These are phyloP conservation scores for Hypoxylon rickii DNA, from an alignment of 495 filamentous ascomycete genomes.

Conservation along the genomic window DNA sequence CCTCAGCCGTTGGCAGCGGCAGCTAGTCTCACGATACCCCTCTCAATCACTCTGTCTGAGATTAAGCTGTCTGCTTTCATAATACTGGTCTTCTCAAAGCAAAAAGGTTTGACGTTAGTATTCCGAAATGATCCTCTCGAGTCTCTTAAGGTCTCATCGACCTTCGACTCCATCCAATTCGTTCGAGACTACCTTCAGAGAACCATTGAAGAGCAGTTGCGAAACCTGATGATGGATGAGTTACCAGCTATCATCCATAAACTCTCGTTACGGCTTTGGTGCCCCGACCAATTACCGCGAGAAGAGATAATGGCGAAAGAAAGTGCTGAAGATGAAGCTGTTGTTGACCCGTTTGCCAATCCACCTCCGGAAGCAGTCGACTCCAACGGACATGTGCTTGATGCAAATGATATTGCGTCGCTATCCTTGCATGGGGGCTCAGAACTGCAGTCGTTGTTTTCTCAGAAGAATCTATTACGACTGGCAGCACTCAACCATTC, in stretches of 20 bases:
- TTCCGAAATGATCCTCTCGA: constrained; percentile 98
- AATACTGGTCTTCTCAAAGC: constrained; percentile 93
- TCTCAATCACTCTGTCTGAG: constrained; percentile 95
- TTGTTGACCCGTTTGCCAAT: constrained; percentile 77
- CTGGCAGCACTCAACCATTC: constrained; percentile 77
- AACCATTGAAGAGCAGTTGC: constrained; percentile 92
- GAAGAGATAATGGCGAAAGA: constrained; percentile 55
- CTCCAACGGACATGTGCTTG: constrained; percentile 72
- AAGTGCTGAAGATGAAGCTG: constrained; percentile 50
- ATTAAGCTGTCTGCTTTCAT: constrained; percentile 98
- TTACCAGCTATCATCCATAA: constrained; percentile 94
- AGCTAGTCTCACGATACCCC: constrained; percentile 90
- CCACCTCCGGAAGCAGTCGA: constrained; percentile 80
- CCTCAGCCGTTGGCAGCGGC: constrained; percentile 91
- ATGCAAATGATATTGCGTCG: constrained; percentile 71
- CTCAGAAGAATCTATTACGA: constrained; percentile 83
- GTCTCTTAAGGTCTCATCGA: constrained; percentile 96
- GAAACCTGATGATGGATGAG: constrained; percentile 95
- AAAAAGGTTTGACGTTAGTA: constrained; percentile 94
- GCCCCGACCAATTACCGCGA: constrained; percentile 75
- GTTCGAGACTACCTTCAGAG: constrained; percentile 96
- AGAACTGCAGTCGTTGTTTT: constrained; percentile 83
- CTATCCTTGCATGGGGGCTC: constrained; percentile 75
- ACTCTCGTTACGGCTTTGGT: constrained; percentile 86
- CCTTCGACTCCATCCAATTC: constrained; percentile 98